Conservation (phyloP, 305 asterid genomes). For the Stenogyne calaminthoides region DNA sequence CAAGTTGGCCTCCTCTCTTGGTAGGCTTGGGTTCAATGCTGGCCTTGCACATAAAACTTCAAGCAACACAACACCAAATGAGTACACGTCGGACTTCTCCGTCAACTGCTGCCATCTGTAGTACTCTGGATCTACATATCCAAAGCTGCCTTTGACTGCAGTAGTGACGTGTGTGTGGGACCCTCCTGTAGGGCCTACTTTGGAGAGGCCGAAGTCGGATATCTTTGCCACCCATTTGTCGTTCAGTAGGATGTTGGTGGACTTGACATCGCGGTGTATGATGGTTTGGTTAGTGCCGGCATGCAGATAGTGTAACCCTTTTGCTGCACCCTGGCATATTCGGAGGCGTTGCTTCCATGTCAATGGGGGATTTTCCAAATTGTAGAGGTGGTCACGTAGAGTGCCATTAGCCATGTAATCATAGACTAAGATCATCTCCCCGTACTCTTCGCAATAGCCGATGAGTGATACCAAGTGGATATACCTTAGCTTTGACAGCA, state of each 20-base stretch:
- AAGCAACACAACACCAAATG: slow-evolving; percentile 62
- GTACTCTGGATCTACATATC: not conserved
- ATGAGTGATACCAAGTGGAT: slow-evolving; percentile 30
- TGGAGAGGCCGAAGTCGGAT: slow-evolving; percentile 68
- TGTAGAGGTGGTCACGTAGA: slow-evolving; percentile 53
- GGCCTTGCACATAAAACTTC: slow-evolving; percentile 56
- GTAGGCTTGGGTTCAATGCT: slow-evolving; percentile 30
- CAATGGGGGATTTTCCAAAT: slow-evolving; percentile 34
- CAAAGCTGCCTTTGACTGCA: slow-evolving; percentile 35
- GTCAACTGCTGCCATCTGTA: not conserved
- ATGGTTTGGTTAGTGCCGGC: slow-evolving; percentile 39
- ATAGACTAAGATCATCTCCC: not conserved
- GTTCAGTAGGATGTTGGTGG: slow-evolving; percentile 56
- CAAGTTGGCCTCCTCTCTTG: slow-evolving; percentile 43
- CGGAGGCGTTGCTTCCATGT: slow-evolving; percentile 35
- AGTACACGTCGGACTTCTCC: slow-evolving; percentile 39
- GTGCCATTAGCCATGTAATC: slow-evolving; percentile 60
- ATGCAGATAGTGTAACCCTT: slow-evolving; percentile 60
- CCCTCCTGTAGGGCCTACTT: slow-evolving; percentile 43
- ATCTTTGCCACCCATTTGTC: slow-evolving; percentile 47
- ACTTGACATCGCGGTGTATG: slow-evolving; percentile 72
- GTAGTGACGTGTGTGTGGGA: slow-evolving; percentile 53
- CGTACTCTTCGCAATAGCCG: not conserved
- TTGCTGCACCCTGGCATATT: slow-evolving; percentile 56
- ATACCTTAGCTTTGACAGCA: slow-evolving; percentile 59